phyloP scores from a whole-genome alignment of 495 filamentous ascomycete species.

The Saxophila tyrrhenica region DNA sequence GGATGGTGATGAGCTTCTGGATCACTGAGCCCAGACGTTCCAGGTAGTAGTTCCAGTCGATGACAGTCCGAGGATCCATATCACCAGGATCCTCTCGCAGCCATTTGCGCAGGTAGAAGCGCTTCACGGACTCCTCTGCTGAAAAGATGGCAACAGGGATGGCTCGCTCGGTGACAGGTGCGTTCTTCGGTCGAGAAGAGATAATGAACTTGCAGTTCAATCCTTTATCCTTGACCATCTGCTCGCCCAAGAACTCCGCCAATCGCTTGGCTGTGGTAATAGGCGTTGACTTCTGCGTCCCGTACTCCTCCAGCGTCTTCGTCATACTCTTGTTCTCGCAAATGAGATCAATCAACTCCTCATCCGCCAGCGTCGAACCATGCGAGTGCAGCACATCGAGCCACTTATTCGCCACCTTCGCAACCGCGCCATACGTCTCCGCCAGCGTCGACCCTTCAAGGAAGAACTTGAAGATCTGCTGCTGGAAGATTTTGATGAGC shows the following conservation, averaged over 20 bases:
- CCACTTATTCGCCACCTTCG: slow-evolving; percentile 93
- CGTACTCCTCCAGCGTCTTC: slow-evolving; percentile 94
- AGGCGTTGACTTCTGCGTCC: slow-evolving; percentile 86
- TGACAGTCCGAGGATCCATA: slow-evolving; percentile 76
- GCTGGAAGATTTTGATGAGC: slow-evolving; percentile 99
- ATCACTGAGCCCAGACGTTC: slow-evolving; percentile 93
- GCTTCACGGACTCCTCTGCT: slow-evolving; percentile 74
- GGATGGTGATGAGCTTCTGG: slow-evolving; percentile 97
- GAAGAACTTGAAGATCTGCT: slow-evolving; percentile 99
- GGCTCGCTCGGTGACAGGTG: slow-evolving; percentile 88
- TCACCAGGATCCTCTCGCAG: slow-evolving; percentile 84
- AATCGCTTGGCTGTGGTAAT: slow-evolving; percentile 96
- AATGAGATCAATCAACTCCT: slow-evolving; percentile 97
- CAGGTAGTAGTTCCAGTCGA: slow-evolving; percentile 95
- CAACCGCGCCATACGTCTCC: slow-evolving; percentile 85
- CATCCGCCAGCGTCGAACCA: slow-evolving; percentile 79
- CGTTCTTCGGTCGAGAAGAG: slow-evolving; percentile 70
- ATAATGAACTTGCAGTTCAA: slow-evolving; percentile 99
- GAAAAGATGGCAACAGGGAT: slow-evolving; percentile 96
- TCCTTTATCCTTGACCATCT: slow-evolving; percentile 98
- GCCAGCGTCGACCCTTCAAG: slow-evolving; percentile 73
- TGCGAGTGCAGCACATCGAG: slow-evolving; percentile 83
- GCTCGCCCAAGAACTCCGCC: slow-evolving; percentile 91
- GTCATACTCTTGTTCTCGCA: slow-evolving; percentile 96
- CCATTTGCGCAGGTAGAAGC: slow-evolving; percentile 88